phyloP scores from a whole-genome alignment of 73 alveolate genomes.

The Uronychia binucleata region DNA sequence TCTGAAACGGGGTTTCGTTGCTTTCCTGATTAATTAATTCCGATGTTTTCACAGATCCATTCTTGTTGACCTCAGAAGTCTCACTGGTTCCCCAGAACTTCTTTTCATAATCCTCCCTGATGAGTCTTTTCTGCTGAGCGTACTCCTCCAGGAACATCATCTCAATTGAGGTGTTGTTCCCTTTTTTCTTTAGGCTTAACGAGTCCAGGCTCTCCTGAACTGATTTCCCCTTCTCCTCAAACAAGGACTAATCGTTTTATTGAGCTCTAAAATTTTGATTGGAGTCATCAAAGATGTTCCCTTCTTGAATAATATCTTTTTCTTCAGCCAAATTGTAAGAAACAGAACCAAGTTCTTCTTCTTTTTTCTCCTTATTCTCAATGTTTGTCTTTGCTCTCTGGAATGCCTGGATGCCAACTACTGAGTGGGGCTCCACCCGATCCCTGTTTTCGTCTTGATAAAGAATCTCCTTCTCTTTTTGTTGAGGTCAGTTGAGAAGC shows the following conservation, averaged over 20 bases:
- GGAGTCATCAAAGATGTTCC: neutral
- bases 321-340: too few relatives aligned
- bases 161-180: neutral
- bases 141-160: neutral
- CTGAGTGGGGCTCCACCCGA: neutral
- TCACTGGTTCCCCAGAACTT: too few relatives aligned
- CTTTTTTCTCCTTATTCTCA: neutral
- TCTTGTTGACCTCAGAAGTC: too few relatives aligned
- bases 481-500: neutral
- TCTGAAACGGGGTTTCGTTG: too few relatives aligned
- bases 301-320: too few relatives aligned
- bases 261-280: neutral
- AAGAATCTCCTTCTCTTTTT: neutral
- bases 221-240: neutral
- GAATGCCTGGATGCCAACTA: neutral
- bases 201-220: neutral
- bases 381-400: neutral
- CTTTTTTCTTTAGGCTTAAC: neutral
- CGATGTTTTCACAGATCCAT: too few relatives aligned
- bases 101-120: neutral
- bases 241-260: neutral
- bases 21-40: too few relatives aligned
- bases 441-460: neutral
- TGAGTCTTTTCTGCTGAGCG: neutral
- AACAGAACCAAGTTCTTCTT: neutral